Conservation (phyloP, 2,329 filamentous ascomycete species). For the Aspergillus niger region DNA sequence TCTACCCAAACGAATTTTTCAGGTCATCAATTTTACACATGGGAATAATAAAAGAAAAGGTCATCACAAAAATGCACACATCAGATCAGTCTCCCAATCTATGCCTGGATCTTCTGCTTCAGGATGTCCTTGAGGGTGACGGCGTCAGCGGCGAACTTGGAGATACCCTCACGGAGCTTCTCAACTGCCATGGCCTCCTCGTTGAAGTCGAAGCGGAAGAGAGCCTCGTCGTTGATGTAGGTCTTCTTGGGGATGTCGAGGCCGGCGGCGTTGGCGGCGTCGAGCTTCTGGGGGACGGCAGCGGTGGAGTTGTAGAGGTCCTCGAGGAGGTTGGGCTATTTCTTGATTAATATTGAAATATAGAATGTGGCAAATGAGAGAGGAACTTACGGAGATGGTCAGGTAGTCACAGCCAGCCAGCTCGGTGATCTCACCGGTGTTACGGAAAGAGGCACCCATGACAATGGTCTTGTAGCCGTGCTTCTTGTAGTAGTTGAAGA, state of each 20-base stretch:
- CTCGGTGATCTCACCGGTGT: constrained; percentile 94
- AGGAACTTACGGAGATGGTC: constrained; percentile 79
- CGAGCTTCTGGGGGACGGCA: constrained; percentile 88
- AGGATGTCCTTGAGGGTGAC: constrained; percentile 91
- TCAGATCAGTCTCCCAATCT: constrained; percentile 21
- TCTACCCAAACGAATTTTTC: constrained; percentile 27
- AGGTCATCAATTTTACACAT: constrained; percentile 29
- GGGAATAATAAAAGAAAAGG: constrained; percentile 6
- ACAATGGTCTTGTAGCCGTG: constrained; percentile 98
- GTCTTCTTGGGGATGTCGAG: constrained; percentile 83
- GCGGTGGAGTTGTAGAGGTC: constrained; percentile 83
- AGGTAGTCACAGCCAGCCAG: constrained; percentile 98
- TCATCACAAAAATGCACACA: constrained; percentile 9
- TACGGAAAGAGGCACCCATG: constrained; percentile 99
- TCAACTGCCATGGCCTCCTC: constrained; percentile 99
- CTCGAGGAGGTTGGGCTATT: constrained; percentile 86
- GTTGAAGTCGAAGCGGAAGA: constrained; percentile 99
- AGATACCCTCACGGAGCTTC: constrained; percentile 99
- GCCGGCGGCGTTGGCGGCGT: constrained; percentile 63
- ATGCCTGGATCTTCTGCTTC: constrained; percentile 73
- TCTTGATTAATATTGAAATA: constrained; percentile 19
- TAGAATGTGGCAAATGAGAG: not conserved
- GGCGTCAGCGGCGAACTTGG: constrained; percentile 97
- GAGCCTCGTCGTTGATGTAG: constrained; percentile 86
- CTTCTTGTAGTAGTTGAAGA: constrained; percentile 99